Evolutionary conservation across 2,329 filamentous ascomycete genomes (phyloP), one percentile per base, ranked within the genome.

Genomic region (Onygenales sp.): DNA sequence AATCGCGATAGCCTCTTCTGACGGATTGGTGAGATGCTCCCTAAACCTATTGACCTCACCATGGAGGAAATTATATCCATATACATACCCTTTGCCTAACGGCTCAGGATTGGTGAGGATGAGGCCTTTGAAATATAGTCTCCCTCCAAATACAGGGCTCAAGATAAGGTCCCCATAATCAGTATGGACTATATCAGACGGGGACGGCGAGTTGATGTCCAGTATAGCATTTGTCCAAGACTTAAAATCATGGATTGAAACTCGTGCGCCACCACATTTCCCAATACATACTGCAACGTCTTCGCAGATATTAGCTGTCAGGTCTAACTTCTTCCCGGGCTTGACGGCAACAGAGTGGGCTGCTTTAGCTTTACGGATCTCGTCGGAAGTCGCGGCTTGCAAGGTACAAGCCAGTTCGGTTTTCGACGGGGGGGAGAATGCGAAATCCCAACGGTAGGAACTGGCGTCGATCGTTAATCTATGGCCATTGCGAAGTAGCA

Each of bases 401-500:
- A 14, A 13, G 32, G 36, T 43, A 31, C 27, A 6, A 45, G 36
- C 32, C 14, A 13, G 44, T 54, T 52, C 43, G 54, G 44, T 36
- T n/a, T 38, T n/a, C 2, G 43, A 17, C 14, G 47, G 13, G 13
- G 17, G 54, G 5, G 45, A 57, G 35, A 61, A 58, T 2, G 38
- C 14, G 17, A 67, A 59, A 1, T 47, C 60, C 61, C 59, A 66
- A 42, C 58, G 55, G 36, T 39, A 62, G 4, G 53, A 57, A 7
- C 56, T 54, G 17, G 58, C 43, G 48, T 58, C 55, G 39, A 60
- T 60, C 9, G 39, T 56, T 3, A 62, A 56, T 2, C 47, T 50
- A 39, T 63, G 56, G 5, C 56, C 54, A 27, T 58, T 43, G 0
- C 63, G 57, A n/a, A 58, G 49, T 60, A 67, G 61, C 0, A 64